A percentile compares a stretch with the other conserved stretches of the same genome.
phyloP scores from a whole-genome alignment of 164 flowering plant species.

The Macadamia tetraphylla region DNA sequence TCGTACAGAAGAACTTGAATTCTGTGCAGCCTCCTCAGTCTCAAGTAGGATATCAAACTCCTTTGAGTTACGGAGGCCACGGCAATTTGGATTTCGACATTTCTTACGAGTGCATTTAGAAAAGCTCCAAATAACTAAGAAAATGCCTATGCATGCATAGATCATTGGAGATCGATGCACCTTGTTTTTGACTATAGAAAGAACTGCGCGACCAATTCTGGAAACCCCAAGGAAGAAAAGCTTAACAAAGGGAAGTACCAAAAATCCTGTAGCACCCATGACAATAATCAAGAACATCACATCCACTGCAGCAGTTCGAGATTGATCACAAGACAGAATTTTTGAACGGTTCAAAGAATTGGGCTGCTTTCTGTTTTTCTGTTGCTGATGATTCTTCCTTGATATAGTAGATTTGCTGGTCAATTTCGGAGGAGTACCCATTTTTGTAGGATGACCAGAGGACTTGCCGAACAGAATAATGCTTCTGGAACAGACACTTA shows the following conservation, averaged over 20 bases:
- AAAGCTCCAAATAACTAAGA: slow-evolving; percentile 43
- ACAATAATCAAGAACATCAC: slow-evolving; percentile 66
- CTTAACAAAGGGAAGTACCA: slow-evolving; percentile 55
- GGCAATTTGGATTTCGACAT: slow-evolving; percentile 72
- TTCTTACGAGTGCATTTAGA: slow-evolving; percentile 28
- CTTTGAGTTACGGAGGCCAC: slow-evolving; percentile 67
- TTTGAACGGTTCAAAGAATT: slow-evolving; percentile 27
- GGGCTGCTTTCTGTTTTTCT: slow-evolving; percentile 26
- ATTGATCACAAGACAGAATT: slow-evolving; percentile 42
- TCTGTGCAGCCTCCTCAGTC: slow-evolving; percentile 69
- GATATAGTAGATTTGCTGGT: slow-evolving; percentile 9
- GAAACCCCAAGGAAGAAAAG: slow-evolving; percentile 17
- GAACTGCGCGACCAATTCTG: slow-evolving; percentile 21
- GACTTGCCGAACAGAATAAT: slow-evolving; percentile 12
- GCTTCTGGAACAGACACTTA: slow-evolving; percentile 2
- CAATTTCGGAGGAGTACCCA: slow-evolving; percentile 15
- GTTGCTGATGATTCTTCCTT: slow-evolving; percentile 13
- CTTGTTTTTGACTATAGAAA: slow-evolving; percentile 37
- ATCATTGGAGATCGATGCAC: slow-evolving; percentile 47
- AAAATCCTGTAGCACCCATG: slow-evolving; percentile 57
- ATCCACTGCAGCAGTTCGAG: slow-evolving; percentile 57
- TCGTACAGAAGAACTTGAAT: slow-evolving; percentile 21
- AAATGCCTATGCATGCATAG: slow-evolving; percentile 51
- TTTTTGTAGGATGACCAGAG: slow-evolving; percentile 1
- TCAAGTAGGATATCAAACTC: slow-evolving; percentile 88